A percentile compares a stretch with the other conserved stretches of the same genome.
Conservation (phyloP, 805 yeast genomes). For the Limtongia smithiae region DNA sequence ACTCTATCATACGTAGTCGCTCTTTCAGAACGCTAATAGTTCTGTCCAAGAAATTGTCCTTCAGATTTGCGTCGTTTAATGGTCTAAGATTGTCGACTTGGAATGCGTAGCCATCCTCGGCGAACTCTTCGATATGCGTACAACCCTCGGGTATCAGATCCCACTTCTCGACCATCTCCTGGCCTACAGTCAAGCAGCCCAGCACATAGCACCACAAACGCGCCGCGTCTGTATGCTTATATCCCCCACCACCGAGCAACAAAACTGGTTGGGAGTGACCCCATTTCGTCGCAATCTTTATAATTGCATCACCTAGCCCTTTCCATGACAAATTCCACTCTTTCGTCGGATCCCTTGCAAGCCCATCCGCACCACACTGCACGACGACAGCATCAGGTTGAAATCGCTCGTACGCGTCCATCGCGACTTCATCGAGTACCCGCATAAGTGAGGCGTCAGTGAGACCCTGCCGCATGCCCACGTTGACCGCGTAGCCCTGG, state of each 20-base stretch:
- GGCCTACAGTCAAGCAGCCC: conserved; percentile 7
- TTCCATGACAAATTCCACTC: conserved; percentile 67
- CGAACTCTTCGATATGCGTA: conserved; percentile 10
- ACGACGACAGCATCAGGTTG: conserved; percentile 55
- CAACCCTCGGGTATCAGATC: conserved; percentile 20
- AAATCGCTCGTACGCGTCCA: conserved; percentile 42
- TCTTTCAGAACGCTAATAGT: conserved; percentile 2
- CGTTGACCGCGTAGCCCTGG: conserved; percentile 43
- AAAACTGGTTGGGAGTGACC: conserved; percentile 40
- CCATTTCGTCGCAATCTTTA: conserved; percentile 32
- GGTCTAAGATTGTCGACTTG: conserved; percentile 4
- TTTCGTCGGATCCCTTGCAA: conserved; percentile 56
- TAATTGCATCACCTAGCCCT: conserved; percentile 45
- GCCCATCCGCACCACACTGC: conserved; percentile 74
- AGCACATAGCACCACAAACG: conserved; percentile 53
- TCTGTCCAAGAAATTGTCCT: conserved; percentile 14
- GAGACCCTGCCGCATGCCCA: conserved; percentile 59
- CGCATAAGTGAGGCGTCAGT: conserved; percentile 44
- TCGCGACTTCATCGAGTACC: conserved; percentile 43
- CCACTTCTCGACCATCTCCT: conserved; percentile 9
- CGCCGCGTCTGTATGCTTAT: conserved; percentile 58
- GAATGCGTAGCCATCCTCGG: conserved; percentile 16
- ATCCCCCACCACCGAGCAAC: conserved; percentile 76
- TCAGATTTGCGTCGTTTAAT: conserved; percentile 2
- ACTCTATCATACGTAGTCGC: conserved; percentile 2